A percentile compares a stretch with the other conserved stretches of the same genome.
Evolutionary conservation across 2,329 filamentous ascomycete genomes (phyloP).

Genomic region (Fusarium anguioides): DNA sequence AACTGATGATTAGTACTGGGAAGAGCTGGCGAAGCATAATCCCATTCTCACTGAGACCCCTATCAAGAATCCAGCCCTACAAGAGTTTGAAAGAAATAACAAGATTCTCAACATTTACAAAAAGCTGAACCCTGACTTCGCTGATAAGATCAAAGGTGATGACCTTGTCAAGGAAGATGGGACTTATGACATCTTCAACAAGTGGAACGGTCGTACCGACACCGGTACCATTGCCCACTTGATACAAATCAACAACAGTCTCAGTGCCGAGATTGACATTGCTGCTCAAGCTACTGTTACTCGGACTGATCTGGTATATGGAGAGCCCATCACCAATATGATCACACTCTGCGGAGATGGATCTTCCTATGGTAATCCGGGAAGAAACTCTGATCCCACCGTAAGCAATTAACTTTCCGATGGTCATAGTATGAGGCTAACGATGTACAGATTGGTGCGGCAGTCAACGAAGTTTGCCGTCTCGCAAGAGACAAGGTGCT

Average conservation of each 20-base stretch:
- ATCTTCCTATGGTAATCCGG: not conserved
- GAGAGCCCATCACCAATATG: not conserved
- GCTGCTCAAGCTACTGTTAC: not conserved
- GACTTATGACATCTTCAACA: not conserved
- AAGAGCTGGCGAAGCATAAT: not conserved
- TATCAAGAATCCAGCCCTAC: not conserved
- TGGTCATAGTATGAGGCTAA: too few relatives aligned
- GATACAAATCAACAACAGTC: not conserved
- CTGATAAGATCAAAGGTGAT: not conserved
- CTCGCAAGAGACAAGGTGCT: not conserved
- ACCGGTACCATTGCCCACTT: not conserved
- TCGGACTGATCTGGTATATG: not conserved
- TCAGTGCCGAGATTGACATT: slow-evolving; percentile 1
- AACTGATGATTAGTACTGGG: not conserved
- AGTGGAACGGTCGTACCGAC: not conserved
- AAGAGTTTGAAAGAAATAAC: not conserved
- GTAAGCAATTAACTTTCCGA: not conserved
- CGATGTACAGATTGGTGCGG: not conserved
- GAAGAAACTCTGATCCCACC: not conserved
- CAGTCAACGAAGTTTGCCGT: not conserved
- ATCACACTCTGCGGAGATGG: not conserved
- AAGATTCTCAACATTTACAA: not conserved
- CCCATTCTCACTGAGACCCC: not conserved
- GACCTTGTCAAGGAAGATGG: not conserved
- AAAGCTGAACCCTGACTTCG: not conserved